Evolutionary conservation across 2,329 filamentous ascomycete genomes (phyloP).

Genomic region (Capronia coronata): DNA sequence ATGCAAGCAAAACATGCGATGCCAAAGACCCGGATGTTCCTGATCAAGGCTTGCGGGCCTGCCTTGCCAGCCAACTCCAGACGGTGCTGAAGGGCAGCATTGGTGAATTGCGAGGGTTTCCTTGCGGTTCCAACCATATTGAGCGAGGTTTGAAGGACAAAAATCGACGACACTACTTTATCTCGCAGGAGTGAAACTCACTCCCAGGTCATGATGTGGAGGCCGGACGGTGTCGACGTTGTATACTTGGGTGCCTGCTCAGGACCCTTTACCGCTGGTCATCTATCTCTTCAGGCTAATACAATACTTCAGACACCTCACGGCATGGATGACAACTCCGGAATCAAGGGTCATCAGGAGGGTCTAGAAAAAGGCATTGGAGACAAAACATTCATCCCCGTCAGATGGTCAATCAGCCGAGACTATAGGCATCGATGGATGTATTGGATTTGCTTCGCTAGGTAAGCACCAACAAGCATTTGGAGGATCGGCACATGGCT

Average conservation of each 20-base stretch:
- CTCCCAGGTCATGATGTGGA: no score
- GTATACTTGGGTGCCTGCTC: no score
- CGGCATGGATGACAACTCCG: background rate
- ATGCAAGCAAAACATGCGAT: conserved; percentile 51
- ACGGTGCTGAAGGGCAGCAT: conserved; percentile 30
- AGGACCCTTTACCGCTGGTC: background rate
- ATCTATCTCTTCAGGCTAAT: background rate
- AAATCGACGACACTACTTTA: no score
- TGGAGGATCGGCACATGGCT: background rate
- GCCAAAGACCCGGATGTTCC: conserved; percentile 49
- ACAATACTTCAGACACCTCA: background rate
- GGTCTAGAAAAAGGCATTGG: background rate
- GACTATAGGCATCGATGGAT: background rate
- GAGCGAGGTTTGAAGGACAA: background rate
- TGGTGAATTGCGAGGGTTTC: conserved; percentile 23
- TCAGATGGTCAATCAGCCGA: background rate
- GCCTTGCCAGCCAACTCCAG: conserved; percentile 35
- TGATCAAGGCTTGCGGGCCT: conserved; percentile 46
- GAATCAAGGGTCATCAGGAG: background rate
- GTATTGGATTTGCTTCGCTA: background rate
- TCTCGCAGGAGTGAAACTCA: no score
- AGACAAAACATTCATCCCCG: no score
- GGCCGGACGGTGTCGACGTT: background rate
- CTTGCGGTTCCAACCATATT: background rate
- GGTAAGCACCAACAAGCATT: background rate